Evolutionary conservation across 2,329 filamentous ascomycete species (phyloP).

Genomic region (Capronia americana): DNA sequence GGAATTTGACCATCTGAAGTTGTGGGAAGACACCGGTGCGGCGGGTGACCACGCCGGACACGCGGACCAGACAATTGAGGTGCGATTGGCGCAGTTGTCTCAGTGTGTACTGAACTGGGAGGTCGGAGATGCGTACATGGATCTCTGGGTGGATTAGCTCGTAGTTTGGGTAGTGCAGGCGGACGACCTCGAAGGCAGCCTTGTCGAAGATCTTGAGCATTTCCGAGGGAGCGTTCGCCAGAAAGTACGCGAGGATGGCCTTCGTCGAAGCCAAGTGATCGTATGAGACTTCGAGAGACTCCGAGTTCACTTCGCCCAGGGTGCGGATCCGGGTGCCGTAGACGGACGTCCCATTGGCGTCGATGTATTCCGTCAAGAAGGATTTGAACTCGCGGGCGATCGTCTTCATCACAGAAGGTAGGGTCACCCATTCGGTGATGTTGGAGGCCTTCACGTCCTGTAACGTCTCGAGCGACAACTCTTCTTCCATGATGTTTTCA

Average conservation of each 20-base stretch:
- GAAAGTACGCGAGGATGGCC: slow-evolving; percentile 91
- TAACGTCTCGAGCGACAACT: slow-evolving; percentile 88
- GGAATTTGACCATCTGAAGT: slow-evolving; percentile 97
- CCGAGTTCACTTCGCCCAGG: slow-evolving; percentile 95
- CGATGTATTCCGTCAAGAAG: slow-evolving; percentile 94
- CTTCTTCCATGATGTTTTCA: slow-evolving; percentile 93
- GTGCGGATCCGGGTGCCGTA: slow-evolving; percentile 94
- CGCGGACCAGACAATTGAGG: slow-evolving; percentile 91
- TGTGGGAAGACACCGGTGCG: slow-evolving; percentile 96
- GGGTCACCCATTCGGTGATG: slow-evolving; percentile 92
- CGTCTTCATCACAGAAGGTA: slow-evolving; percentile 86
- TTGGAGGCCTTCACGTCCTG: slow-evolving; percentile 92
- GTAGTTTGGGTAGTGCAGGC: slow-evolving; percentile 96
- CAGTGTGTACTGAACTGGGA: slow-evolving; percentile 93
- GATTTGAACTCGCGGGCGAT: slow-evolving; percentile 97
- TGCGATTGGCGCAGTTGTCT: slow-evolving; percentile 94
- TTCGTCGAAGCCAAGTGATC: slow-evolving; percentile 89
- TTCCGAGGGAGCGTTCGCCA: slow-evolving; percentile 94
- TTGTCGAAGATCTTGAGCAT: slow-evolving; percentile 96
- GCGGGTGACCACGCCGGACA: slow-evolving; percentile 93
- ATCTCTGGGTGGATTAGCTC: slow-evolving; percentile 97
- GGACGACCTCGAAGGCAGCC: slow-evolving; percentile 93
- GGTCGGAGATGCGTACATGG: slow-evolving; percentile 92
- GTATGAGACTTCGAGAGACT: slow-evolving; percentile 95
- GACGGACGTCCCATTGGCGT: slow-evolving; percentile 85